Evolutionary conservation across 2,329 filamentous ascomycete genomes (phyloP), one percentile per base, ranked within the genome.

Genomic region (Penicillium sp.): DNA sequence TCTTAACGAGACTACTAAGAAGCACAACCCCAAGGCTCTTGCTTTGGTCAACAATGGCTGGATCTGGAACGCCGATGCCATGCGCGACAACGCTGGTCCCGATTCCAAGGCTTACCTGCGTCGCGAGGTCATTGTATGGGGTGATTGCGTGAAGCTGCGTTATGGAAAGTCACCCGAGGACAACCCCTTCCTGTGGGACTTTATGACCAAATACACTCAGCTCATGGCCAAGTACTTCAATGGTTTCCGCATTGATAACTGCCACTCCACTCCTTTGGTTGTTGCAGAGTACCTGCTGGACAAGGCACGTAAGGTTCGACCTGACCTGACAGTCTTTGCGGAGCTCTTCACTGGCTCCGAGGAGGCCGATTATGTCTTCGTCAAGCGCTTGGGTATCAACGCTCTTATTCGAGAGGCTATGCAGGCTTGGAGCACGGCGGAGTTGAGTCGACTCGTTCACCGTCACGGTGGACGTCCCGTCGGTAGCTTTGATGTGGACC

Each of bases 31-130:
- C 1, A 89, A 89, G 60, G 89, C 93, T 47, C 84, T 96, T 50
- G 91, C 92, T 2, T 81, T 99, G 56, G 93, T 89, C 44, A 98
- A 98, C 79, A 99, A 99, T 73, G 95, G 95, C 47, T 99, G 95
- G 95, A 93, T 99, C 9, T 99, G 95, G 95, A 94, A 92, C 61
- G 94, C 94, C 6, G 96, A 98, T 79, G 94, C 95, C 1, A 86
- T 98, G 78, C 85, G 92, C 47, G 95, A 99, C 80, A 95, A 98
- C 72, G 95, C 95, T 33, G 96, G 96, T 0, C 90, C 93, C 0
- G 84, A 91, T 51, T 97, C 94, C 9, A 89, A 89, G 59, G 93
- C 94, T n/a, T 99, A 99, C 73, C 85, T 99, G n/a, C 88, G 92
- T 56, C 88, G 95, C 68, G 93, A 99, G 77, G 92, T 99, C 63